Evolutionary conservation across 345 rosid genomes (phyloP).

Genomic region (Citrus maxima): DNA sequence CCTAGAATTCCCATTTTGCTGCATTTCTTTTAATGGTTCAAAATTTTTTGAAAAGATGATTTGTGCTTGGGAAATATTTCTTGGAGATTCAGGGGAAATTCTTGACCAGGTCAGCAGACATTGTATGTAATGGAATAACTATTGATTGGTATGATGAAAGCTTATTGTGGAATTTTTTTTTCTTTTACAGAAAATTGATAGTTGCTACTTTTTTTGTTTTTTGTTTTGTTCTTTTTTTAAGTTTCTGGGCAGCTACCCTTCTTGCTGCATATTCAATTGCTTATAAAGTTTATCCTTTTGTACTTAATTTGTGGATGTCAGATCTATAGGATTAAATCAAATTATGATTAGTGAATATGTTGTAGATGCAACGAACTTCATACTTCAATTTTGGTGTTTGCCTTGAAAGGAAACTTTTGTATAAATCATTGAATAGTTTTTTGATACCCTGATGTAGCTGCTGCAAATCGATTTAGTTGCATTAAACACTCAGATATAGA

Average conservation of each 20-base stretch:
- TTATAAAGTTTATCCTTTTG: not conserved
- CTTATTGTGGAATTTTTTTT: not conserved
- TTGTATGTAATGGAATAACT: not conserved
- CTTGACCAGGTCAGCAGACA: slow-evolving; percentile 19
- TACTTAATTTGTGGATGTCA: not conserved
- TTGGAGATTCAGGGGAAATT: not conserved
- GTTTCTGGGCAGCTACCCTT: not conserved
- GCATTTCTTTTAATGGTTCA: not conserved
- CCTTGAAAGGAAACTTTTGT: not conserved
- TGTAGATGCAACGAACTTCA: not conserved
- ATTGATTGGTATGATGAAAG: not conserved
- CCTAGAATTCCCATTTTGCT: slow-evolving; percentile 7
- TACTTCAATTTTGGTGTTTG: not conserved
- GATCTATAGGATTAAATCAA: not conserved
- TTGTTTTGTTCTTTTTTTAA: not conserved
- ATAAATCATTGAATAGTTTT: not conserved
- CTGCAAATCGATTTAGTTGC: too few species aligned
- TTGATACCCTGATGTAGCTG: not conserved
- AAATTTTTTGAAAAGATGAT: slow-evolving; percentile 5
- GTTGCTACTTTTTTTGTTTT: not conserved
- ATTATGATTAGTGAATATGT: not conserved
- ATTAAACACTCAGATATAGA: not conserved
- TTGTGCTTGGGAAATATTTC: slow-evolving; percentile 3
- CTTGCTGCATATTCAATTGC: not conserved
- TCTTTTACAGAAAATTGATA: not conserved